phyloP scores from a whole-genome alignment of 1,139 yeast species.

The Geotrichum siamense region DNA sequence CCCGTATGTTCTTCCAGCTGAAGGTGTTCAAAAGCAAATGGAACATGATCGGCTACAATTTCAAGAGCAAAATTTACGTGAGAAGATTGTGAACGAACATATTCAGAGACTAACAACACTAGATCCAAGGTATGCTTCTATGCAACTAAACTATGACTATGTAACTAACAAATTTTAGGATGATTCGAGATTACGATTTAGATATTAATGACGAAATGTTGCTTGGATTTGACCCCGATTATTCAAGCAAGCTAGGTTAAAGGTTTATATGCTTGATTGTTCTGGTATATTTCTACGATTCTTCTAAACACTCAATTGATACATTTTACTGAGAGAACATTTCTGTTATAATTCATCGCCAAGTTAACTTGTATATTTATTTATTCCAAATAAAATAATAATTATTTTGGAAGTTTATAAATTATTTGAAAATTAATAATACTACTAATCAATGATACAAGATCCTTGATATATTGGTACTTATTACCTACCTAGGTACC shows the following conservation, averaged over 20 bases:
- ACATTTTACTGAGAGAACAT: too few species aligned
- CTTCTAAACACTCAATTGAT: too few species aligned
- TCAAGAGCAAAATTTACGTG: neutral
- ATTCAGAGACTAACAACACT: conserved; percentile 18
- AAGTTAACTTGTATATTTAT: too few species aligned
- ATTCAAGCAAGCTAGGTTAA: conserved; percentile 23
- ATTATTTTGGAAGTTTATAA: too few species aligned
- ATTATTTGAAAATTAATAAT: too few species aligned
- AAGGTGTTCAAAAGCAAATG: conserved; percentile 22
- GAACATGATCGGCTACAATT: conserved; percentile 17
- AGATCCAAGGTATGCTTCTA: conserved; percentile 27
- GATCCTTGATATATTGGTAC: too few species aligned
- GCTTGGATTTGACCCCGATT: conserved; percentile 29
- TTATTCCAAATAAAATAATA: too few species aligned
- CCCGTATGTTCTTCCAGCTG: conserved; percentile 33
- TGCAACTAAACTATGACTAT: conserved; percentile 1
- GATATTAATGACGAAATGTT: conserved; percentile 26
- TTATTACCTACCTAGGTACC: too few species aligned
- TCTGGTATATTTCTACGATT: too few species aligned
- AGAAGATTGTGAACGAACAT: conserved; percentile 10
- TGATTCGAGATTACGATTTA: conserved; percentile 33
- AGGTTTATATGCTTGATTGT: too few species aligned
- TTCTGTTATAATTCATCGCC: too few species aligned
- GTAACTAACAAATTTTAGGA: conserved; percentile 21
- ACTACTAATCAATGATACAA: too few species aligned